Evolutionary conservation across 2,329 filamentous ascomycete genomes (phyloP).

Genomic region (Colletotrichum godetiae): DNA sequence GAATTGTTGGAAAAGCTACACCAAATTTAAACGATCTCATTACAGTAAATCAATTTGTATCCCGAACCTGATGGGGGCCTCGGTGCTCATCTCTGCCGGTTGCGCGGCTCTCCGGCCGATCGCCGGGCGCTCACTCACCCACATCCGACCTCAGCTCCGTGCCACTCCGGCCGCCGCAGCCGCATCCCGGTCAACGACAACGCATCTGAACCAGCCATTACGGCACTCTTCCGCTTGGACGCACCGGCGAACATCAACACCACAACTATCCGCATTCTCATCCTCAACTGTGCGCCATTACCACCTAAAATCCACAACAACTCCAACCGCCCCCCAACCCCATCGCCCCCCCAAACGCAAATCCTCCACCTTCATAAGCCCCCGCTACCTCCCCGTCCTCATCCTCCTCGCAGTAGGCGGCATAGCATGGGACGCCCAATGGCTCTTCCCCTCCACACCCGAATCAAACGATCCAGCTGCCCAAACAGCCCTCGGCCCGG

Average conservation of each 20-base stretch:
- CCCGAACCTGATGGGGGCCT: background rate
- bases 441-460: conserved; percentile 28
- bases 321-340: background rate
- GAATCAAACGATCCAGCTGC: conserved; percentile 6
- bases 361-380: conserved; percentile 2
- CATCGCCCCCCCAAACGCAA: background rate
- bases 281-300: background rate
- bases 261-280: background rate
- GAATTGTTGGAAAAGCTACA: background rate
- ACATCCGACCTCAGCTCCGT: background rate
- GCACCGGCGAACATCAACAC: background rate
- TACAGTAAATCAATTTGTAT: too few relatives aligned
- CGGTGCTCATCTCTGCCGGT: background rate
- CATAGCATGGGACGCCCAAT: conserved; percentile 31
- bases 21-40: too few relatives aligned
- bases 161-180: background rate
- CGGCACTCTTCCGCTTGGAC: background rate
- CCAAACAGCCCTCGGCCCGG: conserved; percentile 60
- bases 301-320: background rate
- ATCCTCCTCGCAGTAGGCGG: conserved; percentile 22
- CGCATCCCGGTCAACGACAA: background rate
- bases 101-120: background rate
- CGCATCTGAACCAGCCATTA: too few relatives aligned
- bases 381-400: conserved; percentile 23
- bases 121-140: background rate